Evolutionary conservation across 345 rosid genomes (phyloP), one percentile per base, ranked within the genome.

Genomic region (Alliaria petiolata): DNA sequence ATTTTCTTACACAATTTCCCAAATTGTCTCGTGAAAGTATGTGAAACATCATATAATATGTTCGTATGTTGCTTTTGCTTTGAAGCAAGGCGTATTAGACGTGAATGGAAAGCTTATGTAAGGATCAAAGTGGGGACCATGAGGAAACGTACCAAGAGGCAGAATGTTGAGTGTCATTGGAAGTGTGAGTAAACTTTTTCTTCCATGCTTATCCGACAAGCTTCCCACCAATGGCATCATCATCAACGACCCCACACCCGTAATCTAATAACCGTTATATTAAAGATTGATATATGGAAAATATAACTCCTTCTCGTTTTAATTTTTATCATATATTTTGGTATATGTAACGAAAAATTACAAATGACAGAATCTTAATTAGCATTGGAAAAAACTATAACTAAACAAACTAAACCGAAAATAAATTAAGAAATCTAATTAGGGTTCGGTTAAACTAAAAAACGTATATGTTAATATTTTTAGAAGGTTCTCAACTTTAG

Each of bases 151-250:
- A 92, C 96, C 98, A 36, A 86, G 65, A 49, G 96, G 97, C 19
- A 88, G 33, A 67, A 90, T 76, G 72, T 85, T 40, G 77, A 86
- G 88, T 57, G 53, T 47, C 81, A 93, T 49, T 11, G 97, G 97
- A 46, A 86, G 68, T 0, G 90, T 84, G 10, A 90, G 92, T 81
- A 93, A 54, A 55, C 88, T 78, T 77, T 93, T 93, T 71, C 98
- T 87, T 13, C 98, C 98, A 75, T 86, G 82, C 70, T 85, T 85
- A 74, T 93, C 98, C 1, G 98, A 93, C 43, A 93, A 83, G 70
- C 86, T 87, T 63, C 98, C 97, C 10, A 93, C 56, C 69, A 90
- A 39, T 25, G 98, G 98, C 96, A 85, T 86, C 97, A 83, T 74
- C 61, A 88, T 82, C 45, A 93, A 80, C 1, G 97, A 77, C 46